Percentiles rank a stretch among this genome's conserved stretches.
Conservation (phyloP, 495 filamentous ascomycete species). For the Penicillium cataractarum region DNA sequence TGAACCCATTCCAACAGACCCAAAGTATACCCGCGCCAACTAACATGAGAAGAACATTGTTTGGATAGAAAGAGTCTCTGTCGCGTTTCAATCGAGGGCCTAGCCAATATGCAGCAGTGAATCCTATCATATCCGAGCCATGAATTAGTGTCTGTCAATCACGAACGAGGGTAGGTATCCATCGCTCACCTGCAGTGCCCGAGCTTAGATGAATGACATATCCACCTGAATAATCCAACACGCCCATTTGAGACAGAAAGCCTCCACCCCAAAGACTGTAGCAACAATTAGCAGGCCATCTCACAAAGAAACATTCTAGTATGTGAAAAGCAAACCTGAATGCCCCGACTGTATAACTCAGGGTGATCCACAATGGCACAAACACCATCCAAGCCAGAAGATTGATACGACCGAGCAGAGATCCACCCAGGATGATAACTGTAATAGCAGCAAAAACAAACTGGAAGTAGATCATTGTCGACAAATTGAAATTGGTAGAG, state of each 20-base stretch:
- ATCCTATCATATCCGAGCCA: constrained; percentile 31
- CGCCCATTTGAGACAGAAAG: constrained; percentile 53
- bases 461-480: constrained; percentile 64
- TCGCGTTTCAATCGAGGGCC: constrained; percentile 55
- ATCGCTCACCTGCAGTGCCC: constrained; percentile 46
- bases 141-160: background rate
- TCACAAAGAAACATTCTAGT: constrained; percentile 31
- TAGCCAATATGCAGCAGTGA: constrained; percentile 57
- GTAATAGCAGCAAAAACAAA: constrained; percentile 65
- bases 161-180: background rate
- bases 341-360: constrained; percentile 34
- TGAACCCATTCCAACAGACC: constrained; percentile 64
- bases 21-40: constrained; percentile 60
- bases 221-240: constrained; percentile 62
- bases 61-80: constrained; percentile 53
- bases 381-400: constrained; percentile 62
- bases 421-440: constrained; percentile 54
- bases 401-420: constrained; percentile 56
- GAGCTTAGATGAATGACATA: constrained; percentile 63
- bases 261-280: constrained; percentile 59
- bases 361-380: constrained; percentile 59
- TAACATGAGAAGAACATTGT: constrained; percentile 55
- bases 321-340: constrained; percentile 21
- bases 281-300: background rate
- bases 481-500: constrained; percentile 46